Evolutionary conservation across 495 filamentous ascomycete species (phyloP).

Genomic region (Hyaloscypha variabilis): DNA sequence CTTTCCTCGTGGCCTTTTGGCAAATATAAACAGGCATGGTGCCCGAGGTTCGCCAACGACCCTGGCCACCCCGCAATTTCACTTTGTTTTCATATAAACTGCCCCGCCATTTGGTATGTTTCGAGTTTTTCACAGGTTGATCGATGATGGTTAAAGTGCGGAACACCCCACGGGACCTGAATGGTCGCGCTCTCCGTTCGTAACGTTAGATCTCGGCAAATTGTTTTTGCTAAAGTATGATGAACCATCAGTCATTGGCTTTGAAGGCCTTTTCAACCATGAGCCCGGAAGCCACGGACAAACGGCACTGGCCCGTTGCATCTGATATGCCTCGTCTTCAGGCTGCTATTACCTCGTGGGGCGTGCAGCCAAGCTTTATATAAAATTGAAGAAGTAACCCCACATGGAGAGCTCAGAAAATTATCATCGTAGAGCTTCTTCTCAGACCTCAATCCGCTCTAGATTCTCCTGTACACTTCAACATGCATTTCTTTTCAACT

Average conservation of each 20-base stretch:
- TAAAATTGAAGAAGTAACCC: background rate
- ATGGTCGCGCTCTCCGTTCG: background rate
- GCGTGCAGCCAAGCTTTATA: background rate
- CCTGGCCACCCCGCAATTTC: constrained; percentile 18
- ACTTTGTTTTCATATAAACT: constrained; percentile 19
- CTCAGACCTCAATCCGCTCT: too few species aligned
- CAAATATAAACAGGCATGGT: constrained; percentile 10
- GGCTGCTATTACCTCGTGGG: background rate
- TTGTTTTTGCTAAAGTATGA: constrained; percentile 8
- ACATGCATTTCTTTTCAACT: constrained; percentile 41
- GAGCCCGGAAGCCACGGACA: background rate
- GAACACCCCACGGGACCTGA: background rate
- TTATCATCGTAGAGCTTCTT: too few species aligned
- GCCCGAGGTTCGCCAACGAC: background rate
- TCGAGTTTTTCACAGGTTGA: constrained; percentile 1
- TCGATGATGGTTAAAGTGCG: background rate
- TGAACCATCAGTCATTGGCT: background rate
- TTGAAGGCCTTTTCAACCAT: background rate
- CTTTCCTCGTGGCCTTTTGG: constrained; percentile 5
- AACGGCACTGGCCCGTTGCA: background rate
- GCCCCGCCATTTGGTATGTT: background rate
- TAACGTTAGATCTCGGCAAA: background rate
- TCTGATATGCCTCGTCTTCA: constrained; percentile 12
- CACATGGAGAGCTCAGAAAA: too few species aligned
- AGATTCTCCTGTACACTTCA: constrained; percentile 17